Conservation (phyloP, 2,329 filamentous ascomycete species). For the Nothophoma quercina region DNA sequence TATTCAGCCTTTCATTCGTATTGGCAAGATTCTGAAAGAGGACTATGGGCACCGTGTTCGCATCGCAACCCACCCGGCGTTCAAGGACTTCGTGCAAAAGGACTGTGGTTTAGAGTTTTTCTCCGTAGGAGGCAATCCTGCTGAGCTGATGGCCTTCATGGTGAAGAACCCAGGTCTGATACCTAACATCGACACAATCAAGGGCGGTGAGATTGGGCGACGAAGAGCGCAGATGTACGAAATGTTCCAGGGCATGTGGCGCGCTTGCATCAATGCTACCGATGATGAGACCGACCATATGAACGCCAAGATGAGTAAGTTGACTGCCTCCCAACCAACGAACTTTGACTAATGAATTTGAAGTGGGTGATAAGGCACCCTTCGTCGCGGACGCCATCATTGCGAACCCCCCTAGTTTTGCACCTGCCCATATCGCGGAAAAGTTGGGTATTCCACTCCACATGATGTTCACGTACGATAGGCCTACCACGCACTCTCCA, state of each 20-base stretch:
- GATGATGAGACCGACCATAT: conserved; percentile 70
- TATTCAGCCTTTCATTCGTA: conserved; percentile 79
- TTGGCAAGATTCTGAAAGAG: conserved; percentile 75
- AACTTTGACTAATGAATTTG: conserved; percentile 13
- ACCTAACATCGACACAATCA: conserved; percentile 74
- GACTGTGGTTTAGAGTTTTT: conserved; percentile 81
- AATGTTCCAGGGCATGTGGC: conserved; percentile 86
- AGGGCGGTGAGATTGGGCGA: conserved; percentile 74
- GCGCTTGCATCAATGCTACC: conserved; percentile 76
- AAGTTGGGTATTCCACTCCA: conserved; percentile 77
- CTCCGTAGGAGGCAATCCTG: conserved; percentile 78
- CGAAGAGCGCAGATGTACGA: conserved; percentile 75
- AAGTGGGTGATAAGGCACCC: conserved; percentile 66
- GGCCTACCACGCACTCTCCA: conserved; percentile 24
- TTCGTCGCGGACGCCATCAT: conserved; percentile 88
- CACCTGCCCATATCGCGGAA: conserved; percentile 77
- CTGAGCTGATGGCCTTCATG: conserved; percentile 88
- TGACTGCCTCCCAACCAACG: too few relatives aligned
- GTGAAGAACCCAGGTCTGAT: conserved; percentile 83
- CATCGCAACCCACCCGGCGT: conserved; percentile 80
- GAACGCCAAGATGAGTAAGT: conserved; percentile 65
- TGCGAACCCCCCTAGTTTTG: conserved; percentile 80
- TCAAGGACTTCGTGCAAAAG: conserved; percentile 76
- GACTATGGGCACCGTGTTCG: conserved; percentile 77
- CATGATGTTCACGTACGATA: conserved; percentile 84